Evolutionary conservation across 371 early-diverging fungal genomes (phyloP).

Genomic region (Lichtheimia ramosa): DNA sequence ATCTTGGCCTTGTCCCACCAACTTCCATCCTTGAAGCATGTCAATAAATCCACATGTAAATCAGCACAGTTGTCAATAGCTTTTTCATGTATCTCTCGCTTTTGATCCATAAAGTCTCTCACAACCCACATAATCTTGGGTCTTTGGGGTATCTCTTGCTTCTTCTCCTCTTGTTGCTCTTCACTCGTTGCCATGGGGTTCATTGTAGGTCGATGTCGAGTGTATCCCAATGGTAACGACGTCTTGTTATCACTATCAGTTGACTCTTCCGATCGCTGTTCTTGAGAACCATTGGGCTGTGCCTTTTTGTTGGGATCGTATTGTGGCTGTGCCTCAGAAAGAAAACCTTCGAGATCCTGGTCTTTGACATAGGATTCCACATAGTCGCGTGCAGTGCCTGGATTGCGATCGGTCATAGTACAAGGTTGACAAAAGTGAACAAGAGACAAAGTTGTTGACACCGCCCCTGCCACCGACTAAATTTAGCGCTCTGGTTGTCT

Average conservation of each 20-base stretch:
- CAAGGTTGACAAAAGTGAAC: not conserved
- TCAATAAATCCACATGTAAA: constrained; percentile 48
- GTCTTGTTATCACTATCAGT: not conserved
- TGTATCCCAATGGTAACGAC: constrained; percentile 16
- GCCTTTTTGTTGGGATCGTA: constrained; percentile 37
- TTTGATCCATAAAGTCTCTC: constrained; percentile 41
- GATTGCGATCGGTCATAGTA: constrained; percentile 4
- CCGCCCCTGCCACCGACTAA: too few species aligned
- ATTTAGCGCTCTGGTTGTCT: too few species aligned
- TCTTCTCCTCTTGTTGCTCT: not conserved
- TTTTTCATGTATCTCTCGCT: constrained; percentile 49
- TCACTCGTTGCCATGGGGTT: constrained; percentile 12
- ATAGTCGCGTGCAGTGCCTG: constrained; percentile 37
- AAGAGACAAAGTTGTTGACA: too few species aligned
- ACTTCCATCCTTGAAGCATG: constrained; percentile 56
- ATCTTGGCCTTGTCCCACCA: constrained; percentile 67
- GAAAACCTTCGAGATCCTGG: constrained; percentile 23
- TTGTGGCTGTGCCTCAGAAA: constrained; percentile 34
- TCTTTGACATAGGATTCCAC: constrained; percentile 42
- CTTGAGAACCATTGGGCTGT: constrained; percentile 8
- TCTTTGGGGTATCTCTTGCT: constrained; percentile 8
- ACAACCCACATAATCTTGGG: constrained; percentile 24
- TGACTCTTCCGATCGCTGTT: constrained; percentile 17
- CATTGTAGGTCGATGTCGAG: constrained; percentile 13
- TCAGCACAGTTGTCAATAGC: constrained; percentile 59